A percentile compares a stretch with the other conserved stretches of the same genome.
These are phyloP conservation scores for Firmiana major DNA, from an alignment of 345 rosid species.

Conservation along the genomic window DNA sequence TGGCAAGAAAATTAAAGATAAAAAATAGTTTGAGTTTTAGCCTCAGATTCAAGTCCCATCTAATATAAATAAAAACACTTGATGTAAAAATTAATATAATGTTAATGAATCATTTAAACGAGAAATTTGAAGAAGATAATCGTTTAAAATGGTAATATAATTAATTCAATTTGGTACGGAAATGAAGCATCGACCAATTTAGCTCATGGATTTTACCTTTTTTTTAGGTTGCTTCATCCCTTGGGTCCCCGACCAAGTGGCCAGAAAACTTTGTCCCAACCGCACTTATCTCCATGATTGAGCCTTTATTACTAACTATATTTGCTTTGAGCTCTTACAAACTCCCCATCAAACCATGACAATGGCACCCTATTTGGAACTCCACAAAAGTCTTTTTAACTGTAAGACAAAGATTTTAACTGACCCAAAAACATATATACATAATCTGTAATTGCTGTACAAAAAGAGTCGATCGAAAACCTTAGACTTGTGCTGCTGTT, in stretches of 20 bases:
- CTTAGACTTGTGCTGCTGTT: not conserved
- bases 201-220: not conserved
- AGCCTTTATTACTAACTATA: not conserved
- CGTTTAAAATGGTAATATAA: not conserved
- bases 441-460: not conserved
- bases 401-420: not conserved
- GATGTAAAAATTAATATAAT: too few relatives aligned
- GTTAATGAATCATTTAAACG: not conserved
- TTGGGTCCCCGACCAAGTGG: not conserved
- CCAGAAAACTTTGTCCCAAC: not conserved
- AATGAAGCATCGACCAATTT: not conserved
- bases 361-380: not conserved
- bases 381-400: not conserved
- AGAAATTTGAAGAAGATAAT: not conserved
- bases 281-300: not conserved
- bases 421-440: not conserved
- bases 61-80: too few relatives aligned
- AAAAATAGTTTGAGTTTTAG: too few relatives aligned
- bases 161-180: not conserved
- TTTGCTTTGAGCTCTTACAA: not conserved
- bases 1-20: too few relatives aligned
- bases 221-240: not conserved
- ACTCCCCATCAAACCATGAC: not conserved
- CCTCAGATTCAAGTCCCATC: too few relatives aligned
- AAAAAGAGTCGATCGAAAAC: not conserved